Conservation (phyloP, 495 filamentous ascomycete species). For the Xylona heveae region DNA sequence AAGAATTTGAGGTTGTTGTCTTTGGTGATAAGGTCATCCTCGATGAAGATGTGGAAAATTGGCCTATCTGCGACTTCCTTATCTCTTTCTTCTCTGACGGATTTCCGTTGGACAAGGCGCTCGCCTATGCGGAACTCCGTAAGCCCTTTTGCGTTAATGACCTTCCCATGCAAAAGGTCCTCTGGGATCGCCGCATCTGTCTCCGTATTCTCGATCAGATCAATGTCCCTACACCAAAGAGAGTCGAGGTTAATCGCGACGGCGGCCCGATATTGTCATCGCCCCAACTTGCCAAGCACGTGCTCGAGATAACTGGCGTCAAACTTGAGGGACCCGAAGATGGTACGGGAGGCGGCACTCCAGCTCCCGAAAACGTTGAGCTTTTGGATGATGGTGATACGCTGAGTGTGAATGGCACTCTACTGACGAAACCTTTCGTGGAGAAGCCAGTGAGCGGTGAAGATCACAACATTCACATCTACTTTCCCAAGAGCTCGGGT, state of each 20-base stretch:
- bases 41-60: conserved; percentile 59
- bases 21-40: conserved; percentile 98
- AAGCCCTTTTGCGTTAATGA: conserved; percentile 97
- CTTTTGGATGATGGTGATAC: conserved; percentile 74
- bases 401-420: conserved; percentile 62
- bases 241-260: conserved; percentile 87
- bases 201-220: conserved; percentile 73
- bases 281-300: conserved; percentile 50
- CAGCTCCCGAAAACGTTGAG: conserved; percentile 41
- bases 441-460: conserved; percentile 97
- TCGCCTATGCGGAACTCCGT: conserved; percentile 74
- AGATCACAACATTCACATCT: conserved; percentile 97
- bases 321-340: conserved; percentile 53
- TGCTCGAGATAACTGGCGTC: conserved; percentile 62
- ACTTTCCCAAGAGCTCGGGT: conserved; percentile 67
- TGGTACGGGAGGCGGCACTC: conserved; percentile 41
- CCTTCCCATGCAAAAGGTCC: conserved; percentile 88
- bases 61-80: conserved; percentile 62
- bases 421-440: conserved; percentile 83
- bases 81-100: conserved; percentile 97
- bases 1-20: conserved; percentile 87
- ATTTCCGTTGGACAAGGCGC: conserved; percentile 91
- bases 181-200: conserved; percentile 90
- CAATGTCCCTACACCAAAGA: conserved; percentile 66
- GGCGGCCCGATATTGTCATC: conserved; percentile 68